Conservation (phyloP, 371 early-diverging fungal species). For the Rhizopus sp. region DNA sequence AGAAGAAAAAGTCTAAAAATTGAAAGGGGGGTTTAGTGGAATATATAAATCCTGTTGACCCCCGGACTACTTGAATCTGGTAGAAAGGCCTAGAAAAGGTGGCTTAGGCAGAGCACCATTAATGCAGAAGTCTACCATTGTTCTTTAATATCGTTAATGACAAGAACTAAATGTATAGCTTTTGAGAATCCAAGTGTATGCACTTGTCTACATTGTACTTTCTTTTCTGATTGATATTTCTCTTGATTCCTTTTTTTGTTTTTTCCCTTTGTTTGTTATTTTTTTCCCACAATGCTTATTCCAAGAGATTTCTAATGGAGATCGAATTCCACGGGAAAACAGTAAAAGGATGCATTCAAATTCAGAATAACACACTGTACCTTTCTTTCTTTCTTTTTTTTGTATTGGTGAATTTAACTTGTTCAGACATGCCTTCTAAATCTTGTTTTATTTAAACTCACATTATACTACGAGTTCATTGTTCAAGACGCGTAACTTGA, state of each 20-base stretch:
- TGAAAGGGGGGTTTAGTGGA: not conserved
- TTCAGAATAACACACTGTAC: no score
- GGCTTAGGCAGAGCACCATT: constrained; percentile 1
- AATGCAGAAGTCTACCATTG: not conserved
- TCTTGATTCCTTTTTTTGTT: constrained; percentile 1
- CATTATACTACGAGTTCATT: no score
- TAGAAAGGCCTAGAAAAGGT: constrained; percentile 9
- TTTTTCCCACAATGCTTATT: constrained; percentile 5
- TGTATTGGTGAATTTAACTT: no score
- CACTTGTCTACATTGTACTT: not conserved
- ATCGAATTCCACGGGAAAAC: not conserved
- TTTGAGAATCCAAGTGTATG: no score
- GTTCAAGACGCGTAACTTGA: no score
- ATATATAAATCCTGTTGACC: constrained; percentile 1
- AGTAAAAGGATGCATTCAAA: not conserved
- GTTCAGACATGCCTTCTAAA: no score
- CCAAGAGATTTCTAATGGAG: not conserved
- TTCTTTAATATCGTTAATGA: no score
- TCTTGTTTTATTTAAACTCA: no score
- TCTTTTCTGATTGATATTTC: not conserved
- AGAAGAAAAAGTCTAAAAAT: constrained; percentile 4
- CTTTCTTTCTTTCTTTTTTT: no score
- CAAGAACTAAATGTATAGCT: no score
- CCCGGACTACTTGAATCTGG: constrained; percentile 6
- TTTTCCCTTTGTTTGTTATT: not conserved